A percentile compares a stretch with the other conserved stretches of the same genome.
phyloP scores from a whole-genome alignment of 768 basidiomycete genomes.

The Lentinula guzmanii region DNA sequence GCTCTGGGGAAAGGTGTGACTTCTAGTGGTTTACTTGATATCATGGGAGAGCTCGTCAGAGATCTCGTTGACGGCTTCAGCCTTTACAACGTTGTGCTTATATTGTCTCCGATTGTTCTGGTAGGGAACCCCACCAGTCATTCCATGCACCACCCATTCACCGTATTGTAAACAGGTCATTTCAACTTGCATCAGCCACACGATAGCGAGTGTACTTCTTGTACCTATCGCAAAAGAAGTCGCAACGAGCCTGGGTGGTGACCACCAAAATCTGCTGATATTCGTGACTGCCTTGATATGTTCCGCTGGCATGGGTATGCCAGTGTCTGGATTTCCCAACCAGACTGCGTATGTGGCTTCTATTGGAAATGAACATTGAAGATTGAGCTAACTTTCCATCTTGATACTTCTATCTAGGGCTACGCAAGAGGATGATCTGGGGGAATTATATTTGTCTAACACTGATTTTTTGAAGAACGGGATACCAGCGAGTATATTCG shows the following conservation, averaged over 20 bases:
- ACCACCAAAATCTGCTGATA: constrained; percentile 78
- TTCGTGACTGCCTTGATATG: constrained; percentile 92
- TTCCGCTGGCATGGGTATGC: constrained; percentile 96
- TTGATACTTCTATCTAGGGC: constrained; percentile 40
- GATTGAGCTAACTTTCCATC: neutral
- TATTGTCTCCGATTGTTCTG: constrained; percentile 64
- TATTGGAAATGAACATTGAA: neutral
- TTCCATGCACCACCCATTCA: neutral
- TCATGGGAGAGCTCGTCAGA: constrained; percentile 63
- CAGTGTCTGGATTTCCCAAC: constrained; percentile 98
- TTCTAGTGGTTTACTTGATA: constrained; percentile 80
- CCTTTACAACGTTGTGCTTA: constrained; percentile 65
- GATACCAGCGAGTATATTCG: constrained; percentile 89
- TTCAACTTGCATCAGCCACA: constrained; percentile 96
- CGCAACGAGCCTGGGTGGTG: constrained; percentile 65
- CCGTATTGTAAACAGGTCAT: constrained; percentile 43
- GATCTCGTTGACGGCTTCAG: constrained; percentile 53
- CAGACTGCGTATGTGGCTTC: constrained; percentile 80
- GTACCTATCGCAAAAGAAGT: constrained; percentile 94
- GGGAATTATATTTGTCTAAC: constrained; percentile 79
- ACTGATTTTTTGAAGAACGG: constrained; percentile 92
- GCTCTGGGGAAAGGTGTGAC: constrained; percentile 91
- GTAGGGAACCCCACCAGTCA: constrained; percentile 32
- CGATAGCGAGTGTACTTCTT: constrained; percentile 93
- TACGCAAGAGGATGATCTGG: constrained; percentile 92